These are phyloP conservation scores for Wickerhamomyces strasburgensis DNA, from an alignment of 805 yeast genomes.

Conservation along the genomic window DNA sequence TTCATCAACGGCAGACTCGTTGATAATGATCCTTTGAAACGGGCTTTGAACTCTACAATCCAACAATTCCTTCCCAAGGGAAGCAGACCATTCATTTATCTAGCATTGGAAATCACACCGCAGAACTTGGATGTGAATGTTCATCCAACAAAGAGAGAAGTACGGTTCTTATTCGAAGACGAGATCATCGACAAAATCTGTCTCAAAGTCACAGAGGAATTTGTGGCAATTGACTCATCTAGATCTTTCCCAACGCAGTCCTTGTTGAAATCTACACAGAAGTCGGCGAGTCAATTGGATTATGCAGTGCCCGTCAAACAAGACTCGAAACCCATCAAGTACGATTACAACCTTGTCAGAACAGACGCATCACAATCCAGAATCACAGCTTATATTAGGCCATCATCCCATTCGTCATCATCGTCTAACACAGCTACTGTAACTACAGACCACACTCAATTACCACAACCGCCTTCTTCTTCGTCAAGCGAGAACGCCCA, in stretches of 20 bases:
- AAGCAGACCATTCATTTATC: slow-evolving; percentile 67
- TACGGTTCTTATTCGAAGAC: slow-evolving; percentile 77
- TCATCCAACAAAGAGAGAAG: slow-evolving; percentile 94
- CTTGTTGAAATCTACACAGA: slow-evolving; percentile 32
- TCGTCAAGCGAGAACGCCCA: slow-evolving; percentile 3
- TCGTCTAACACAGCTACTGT: not conserved
- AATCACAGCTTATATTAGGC: slow-evolving; percentile 34
- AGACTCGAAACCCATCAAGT: no score
- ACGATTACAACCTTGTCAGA: slow-evolving; percentile 65
- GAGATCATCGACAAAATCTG: slow-evolving; percentile 70
- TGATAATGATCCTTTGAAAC: slow-evolving; percentile 69
- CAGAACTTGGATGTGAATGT: slow-evolving; percentile 83
- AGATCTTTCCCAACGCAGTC: slow-evolving; percentile 67
- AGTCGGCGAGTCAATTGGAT: slow-evolving; percentile 18
- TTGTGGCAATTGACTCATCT: slow-evolving; percentile 58
- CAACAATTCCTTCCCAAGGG: slow-evolving; percentile 68
- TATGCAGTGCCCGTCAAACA: slow-evolving; percentile 4
- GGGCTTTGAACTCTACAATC: slow-evolving; percentile 51
- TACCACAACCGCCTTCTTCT: not conserved
- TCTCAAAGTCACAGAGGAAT: slow-evolving; percentile 39
- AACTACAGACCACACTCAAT: not conserved
- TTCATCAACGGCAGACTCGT: slow-evolving; percentile 86
- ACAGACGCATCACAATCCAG: slow-evolving; percentile 65
- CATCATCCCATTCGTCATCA: not conserved
- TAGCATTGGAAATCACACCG: slow-evolving; percentile 65